Percentiles rank a stretch among this genome's conserved stretches.
These are phyloP conservation scores for Nakataea oryzae DNA, from an alignment of 2,329 filamentous ascomycete species.

Conservation along the genomic window DNA sequence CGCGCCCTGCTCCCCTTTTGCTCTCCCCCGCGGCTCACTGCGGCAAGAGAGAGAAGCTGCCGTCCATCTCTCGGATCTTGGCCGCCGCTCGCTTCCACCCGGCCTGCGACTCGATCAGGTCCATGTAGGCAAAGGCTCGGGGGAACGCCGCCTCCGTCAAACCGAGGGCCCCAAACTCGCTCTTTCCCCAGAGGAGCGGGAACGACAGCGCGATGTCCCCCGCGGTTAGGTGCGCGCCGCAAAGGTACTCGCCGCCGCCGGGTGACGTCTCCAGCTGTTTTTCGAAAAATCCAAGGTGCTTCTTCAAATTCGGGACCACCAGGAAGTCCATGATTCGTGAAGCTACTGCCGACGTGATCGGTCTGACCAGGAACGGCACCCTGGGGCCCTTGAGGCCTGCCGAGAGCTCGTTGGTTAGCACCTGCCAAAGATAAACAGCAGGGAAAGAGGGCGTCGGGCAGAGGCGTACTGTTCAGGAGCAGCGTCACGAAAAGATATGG, in stretches of 20 bases:
- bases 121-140: constrained; percentile 34
- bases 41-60: constrained; percentile 17
- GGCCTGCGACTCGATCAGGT: constrained; percentile 30
- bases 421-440: neutral
- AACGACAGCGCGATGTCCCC: constrained; percentile 27
- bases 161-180: constrained; percentile 3
- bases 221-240: constrained; percentile 35
- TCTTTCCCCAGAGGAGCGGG: constrained; percentile 1
- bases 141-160: constrained; percentile 22
- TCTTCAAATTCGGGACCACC: constrained; percentile 35
- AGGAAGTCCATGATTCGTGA: constrained; percentile 28
- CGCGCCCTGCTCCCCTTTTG: too few species aligned
- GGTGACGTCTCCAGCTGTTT: constrained; percentile 33
- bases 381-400: constrained; percentile 30
- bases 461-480: constrained; percentile 39
- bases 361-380: constrained; percentile 43
- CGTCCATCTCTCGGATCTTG: constrained; percentile 39
- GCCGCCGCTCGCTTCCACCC: constrained; percentile 37
- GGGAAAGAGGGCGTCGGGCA: neutral
- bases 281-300: constrained; percentile 39
- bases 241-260: constrained; percentile 31
- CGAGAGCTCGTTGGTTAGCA: neutral
- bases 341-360: constrained; percentile 35
- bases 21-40: neutral
- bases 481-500: constrained; percentile 54